Evolutionary conservation across 768 basidiomycete species (phyloP).

Genomic region (Vararia minispora): DNA sequence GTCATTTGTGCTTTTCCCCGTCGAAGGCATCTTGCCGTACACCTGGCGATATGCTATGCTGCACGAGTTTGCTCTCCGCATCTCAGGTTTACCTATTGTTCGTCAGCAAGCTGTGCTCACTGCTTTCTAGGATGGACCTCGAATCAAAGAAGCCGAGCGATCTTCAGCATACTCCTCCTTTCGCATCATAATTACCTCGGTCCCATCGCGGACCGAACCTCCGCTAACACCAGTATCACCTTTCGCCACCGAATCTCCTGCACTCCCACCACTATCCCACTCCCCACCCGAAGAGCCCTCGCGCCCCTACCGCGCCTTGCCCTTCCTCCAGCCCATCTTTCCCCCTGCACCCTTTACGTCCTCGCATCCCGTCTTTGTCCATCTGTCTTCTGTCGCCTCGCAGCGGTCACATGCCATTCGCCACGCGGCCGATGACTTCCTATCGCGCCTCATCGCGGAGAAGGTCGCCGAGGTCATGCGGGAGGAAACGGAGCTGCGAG

Average conservation of each 20-base stretch:
- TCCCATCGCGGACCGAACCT: constrained; percentile 14
- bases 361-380: constrained; percentile 57
- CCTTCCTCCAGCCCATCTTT: constrained; percentile 48
- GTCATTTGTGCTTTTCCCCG: no score
- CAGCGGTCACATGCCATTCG: constrained; percentile 44
- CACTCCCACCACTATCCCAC: constrained; percentile 6
- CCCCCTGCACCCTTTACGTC: constrained; percentile 71
- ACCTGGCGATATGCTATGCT: no score
- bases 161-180: constrained; percentile 28
- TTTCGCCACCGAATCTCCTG: neutral
- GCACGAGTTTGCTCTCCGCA: no score
- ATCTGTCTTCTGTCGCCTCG: constrained; percentile 48
- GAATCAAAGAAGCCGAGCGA: constrained; percentile 15
- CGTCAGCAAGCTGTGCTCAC: constrained; percentile 6
- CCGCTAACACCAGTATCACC: constrained; percentile 1
- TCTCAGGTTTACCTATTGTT: neutral
- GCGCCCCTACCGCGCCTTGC: constrained; percentile 28
- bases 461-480: constrained; percentile 47
- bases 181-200: constrained; percentile 17
- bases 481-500: constrained; percentile 40
- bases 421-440: constrained; percentile 44
- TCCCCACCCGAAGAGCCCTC: constrained; percentile 3
- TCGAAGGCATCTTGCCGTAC: no score
- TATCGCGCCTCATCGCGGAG: constrained; percentile 38
- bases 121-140: constrained; percentile 16